Evolutionary conservation across 331 rosid species (phyloP).

Genomic region (Dryas integrifolia): DNA sequence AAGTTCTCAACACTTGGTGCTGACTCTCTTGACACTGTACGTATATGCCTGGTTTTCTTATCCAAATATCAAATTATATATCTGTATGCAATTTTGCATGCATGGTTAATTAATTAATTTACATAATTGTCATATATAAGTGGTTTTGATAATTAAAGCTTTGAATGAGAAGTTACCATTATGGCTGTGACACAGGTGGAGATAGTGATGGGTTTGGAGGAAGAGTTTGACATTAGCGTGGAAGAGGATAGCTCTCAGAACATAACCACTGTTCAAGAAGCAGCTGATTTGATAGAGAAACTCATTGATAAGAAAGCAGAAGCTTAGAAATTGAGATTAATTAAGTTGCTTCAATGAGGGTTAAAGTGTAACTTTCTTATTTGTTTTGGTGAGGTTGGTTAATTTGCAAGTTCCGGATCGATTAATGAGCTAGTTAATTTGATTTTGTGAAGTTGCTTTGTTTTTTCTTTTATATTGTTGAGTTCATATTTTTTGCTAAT

Average conservation of each 20-base stretch:
- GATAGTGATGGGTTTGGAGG: slow-evolving; percentile 75
- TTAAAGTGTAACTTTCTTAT: neutral
- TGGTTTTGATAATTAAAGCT: neutral
- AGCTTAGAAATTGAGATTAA: slow-evolving; percentile 15
- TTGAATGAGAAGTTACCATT: neutral
- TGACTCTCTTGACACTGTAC: slow-evolving; percentile 80
- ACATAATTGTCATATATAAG: neutral
- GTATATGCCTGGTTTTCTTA: neutral
- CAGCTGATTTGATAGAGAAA: slow-evolving; percentile 80
- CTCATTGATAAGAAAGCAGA: slow-evolving; percentile 49
- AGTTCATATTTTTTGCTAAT: too few relatives aligned
- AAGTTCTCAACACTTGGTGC: slow-evolving; percentile 72
- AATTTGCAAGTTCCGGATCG: neutral
- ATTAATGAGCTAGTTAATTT: neutral
- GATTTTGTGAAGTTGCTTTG: too few relatives aligned
- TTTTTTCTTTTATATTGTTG: too few relatives aligned
- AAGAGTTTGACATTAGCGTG: slow-evolving; percentile 59
- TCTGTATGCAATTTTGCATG: too few relatives aligned
- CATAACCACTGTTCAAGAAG: slow-evolving; percentile 72
- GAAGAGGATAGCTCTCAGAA: slow-evolving; percentile 62
- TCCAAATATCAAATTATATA: neutral
- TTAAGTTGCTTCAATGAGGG: neutral
- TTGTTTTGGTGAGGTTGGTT: slow-evolving; percentile 9
- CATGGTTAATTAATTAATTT: neutral
- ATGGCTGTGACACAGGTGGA: slow-evolving; percentile 48